Evolutionary conservation across 345 rosid species (phyloP), one percentile per base, ranked within the genome.

Genomic region (Corchorus olitorius): DNA sequence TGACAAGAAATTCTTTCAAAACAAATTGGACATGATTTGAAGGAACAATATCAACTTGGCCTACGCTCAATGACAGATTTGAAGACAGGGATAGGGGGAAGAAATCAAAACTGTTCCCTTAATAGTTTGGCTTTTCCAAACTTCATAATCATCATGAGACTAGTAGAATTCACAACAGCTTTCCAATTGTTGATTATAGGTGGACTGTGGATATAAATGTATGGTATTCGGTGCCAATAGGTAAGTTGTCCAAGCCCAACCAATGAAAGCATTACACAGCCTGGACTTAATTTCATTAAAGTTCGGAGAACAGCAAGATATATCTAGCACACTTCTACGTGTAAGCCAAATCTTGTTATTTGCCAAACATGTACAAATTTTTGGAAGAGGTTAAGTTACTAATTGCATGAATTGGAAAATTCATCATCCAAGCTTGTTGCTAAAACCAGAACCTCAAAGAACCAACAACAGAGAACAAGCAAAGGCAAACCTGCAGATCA

Each of bases 401-500:
- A 49, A 39, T 64, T n/a, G 52, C 56, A 43, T 75, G 22, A 20
- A 64, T n/a, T 54, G 43, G 59, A 50, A 43, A 22, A 22, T 43
- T 41, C 22, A 43, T 66, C 61, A 56, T 22, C 27, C 72, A 22
- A 41, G 48, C 6, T 55, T 55, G 20, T 43, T 16, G 54, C 34
- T 17, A 50, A 41, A 34, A 39, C 46, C 3, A 33, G 56, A 76
- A 43, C 22, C 45, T 6, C 33, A 55, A 17, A 37, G 49, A 45
- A 60, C 46, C 22, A 17, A 68, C 14, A 19, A 73, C 8, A 52
- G 56, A 60, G 59, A 55, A 63, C 16, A 39, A 27, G 58, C 17
- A 46, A 20, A 69, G 78, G 16, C 72, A 81, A 78, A 87, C 94
- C 89, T 88, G 94, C 78, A 90, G 86, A 81, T 85, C 84, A 71